Percentiles rank a stretch among this genome's conserved stretches.
Conservation (phyloP, 768 basidiomycete genomes). For the Chalciporus sphaerocephalus region DNA sequence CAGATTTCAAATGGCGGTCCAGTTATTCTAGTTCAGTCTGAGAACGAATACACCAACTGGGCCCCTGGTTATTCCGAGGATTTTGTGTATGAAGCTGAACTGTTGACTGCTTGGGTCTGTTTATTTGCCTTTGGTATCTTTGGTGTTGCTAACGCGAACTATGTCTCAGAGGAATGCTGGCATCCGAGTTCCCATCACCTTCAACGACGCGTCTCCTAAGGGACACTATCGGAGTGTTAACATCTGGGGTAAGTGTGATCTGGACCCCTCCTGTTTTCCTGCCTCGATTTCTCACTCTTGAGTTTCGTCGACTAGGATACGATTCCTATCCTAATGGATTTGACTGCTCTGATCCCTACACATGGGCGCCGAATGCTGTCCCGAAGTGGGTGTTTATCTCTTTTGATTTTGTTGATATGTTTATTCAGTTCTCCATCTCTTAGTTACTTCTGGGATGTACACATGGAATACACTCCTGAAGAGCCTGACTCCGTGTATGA, state of each 20-base stretch:
- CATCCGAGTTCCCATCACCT: constrained; percentile 44
- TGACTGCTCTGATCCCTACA: constrained; percentile 46
- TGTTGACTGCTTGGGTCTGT: constrained; percentile 28
- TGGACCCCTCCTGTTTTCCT: not conserved
- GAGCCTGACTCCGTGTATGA: constrained; percentile 23
- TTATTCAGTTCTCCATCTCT: not conserved
- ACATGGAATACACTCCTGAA: constrained; percentile 18
- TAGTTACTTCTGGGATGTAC: constrained; percentile 40
- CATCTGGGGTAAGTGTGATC: constrained; percentile 40
- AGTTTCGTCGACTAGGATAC: constrained; percentile 8
- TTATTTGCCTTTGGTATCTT: not conserved
- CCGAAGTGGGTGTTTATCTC: constrained; percentile 31
- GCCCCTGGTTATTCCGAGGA: constrained; percentile 36
- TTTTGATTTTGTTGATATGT: not conserved
- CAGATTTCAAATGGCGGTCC: constrained; percentile 61
- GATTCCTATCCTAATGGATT: constrained; percentile 48
- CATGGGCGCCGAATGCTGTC: constrained; percentile 43
- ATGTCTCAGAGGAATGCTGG: constrained; percentile 37
- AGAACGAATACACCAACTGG: constrained; percentile 47
- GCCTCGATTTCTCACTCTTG: not conserved
- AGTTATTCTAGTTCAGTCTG: constrained; percentile 43
- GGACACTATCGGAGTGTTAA: constrained; percentile 44
- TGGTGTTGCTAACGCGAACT: constrained; percentile 2
- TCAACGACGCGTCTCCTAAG: constrained; percentile 45
- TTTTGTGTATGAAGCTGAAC: constrained; percentile 42